phyloP scores from a whole-genome alignment of 768 basidiomycete genomes.

The Amanita brunnescens region DNA sequence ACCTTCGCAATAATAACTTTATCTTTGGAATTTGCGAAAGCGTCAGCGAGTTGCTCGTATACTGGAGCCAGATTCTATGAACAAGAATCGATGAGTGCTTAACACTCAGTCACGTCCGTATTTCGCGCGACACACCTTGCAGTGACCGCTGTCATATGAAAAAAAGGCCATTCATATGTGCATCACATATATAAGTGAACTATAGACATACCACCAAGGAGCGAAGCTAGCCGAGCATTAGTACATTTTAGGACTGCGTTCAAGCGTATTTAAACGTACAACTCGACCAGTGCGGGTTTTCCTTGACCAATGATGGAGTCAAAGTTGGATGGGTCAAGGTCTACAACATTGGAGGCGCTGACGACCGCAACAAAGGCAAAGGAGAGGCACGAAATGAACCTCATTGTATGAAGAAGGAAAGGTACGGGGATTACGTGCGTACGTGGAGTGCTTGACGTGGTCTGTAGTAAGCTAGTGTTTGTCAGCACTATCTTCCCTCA shows the following conservation, averaged over 20 bases:
- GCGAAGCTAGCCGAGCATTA: slow-evolving; percentile 49
- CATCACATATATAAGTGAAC: neutral
- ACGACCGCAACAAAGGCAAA: slow-evolving; percentile 45
- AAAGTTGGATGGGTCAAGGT: slow-evolving; percentile 69
- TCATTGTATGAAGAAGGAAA: slow-evolving; percentile 40
- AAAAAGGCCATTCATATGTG: slow-evolving; percentile 1
- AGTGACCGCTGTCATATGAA: slow-evolving; percentile 55
- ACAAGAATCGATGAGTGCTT: no score
- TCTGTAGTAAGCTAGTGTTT: neutral
- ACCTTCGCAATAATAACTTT: slow-evolving; percentile 88
- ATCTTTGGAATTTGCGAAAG: slow-evolving; percentile 69
- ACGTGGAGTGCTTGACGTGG: slow-evolving; percentile 7
- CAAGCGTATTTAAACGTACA: slow-evolving; percentile 44
- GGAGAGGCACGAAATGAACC: slow-evolving; percentile 45
- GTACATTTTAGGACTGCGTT: slow-evolving; percentile 2
- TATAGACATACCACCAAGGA: slow-evolving; percentile 68
- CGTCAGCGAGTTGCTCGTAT: slow-evolving; percentile 86
- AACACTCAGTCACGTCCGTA: neutral
- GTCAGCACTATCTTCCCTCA: slow-evolving; percentile 1
- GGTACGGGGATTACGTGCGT: neutral
- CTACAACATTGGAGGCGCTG: slow-evolving; percentile 76
- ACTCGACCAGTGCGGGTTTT: slow-evolving; percentile 82
- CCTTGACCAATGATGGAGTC: slow-evolving; percentile 68
- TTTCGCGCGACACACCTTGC: slow-evolving; percentile 48
- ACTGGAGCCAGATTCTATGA: slow-evolving; percentile 77